Evolutionary conservation across 495 filamentous ascomycete species (phyloP).

Genomic region (Rostrohypoxylon terebratum): DNA sequence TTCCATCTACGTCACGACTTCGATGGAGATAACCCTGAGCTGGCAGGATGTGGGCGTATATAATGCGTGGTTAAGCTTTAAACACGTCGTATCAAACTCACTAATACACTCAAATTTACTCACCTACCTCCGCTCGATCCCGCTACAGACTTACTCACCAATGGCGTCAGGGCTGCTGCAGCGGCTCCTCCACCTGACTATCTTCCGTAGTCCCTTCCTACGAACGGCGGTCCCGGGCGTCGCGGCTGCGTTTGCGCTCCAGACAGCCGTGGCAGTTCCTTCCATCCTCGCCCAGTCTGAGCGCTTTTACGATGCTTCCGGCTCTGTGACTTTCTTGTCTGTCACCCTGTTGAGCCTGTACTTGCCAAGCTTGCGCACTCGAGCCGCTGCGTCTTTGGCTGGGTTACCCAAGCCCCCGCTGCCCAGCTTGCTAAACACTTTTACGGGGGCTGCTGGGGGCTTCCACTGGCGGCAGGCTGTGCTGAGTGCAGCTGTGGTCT

Average conservation of each 20-base stretch:
- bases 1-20: constrained; percentile 38
- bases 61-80: not conserved
- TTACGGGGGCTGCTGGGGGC: constrained; percentile 49
- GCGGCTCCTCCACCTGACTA: constrained; percentile 65
- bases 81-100: not conserved
- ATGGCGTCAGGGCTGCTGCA: constrained; percentile 61
- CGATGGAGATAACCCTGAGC: not conserved
- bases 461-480: constrained; percentile 73
- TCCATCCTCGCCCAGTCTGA: constrained; percentile 68
- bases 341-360: constrained; percentile 68
- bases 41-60: constrained; percentile 3
- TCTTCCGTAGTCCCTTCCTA: constrained; percentile 69
- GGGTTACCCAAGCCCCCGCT: constrained; percentile 57
- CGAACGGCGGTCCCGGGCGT: constrained; percentile 69
- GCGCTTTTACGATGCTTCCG: constrained; percentile 74
- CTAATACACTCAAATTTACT: not conserved
- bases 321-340: constrained; percentile 69
- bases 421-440: constrained; percentile 57
- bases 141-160: constrained; percentile 33
- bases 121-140: not conserved
- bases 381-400: constrained; percentile 53
- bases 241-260: constrained; percentile 66
- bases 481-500: constrained; percentile 64
- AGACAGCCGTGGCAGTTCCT: constrained; percentile 67
- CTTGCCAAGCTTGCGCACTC: constrained; percentile 67